phyloP scores from a whole-genome alignment of 192 early-diverging fungal genomes.

The Linnemannia hyalina region DNA sequence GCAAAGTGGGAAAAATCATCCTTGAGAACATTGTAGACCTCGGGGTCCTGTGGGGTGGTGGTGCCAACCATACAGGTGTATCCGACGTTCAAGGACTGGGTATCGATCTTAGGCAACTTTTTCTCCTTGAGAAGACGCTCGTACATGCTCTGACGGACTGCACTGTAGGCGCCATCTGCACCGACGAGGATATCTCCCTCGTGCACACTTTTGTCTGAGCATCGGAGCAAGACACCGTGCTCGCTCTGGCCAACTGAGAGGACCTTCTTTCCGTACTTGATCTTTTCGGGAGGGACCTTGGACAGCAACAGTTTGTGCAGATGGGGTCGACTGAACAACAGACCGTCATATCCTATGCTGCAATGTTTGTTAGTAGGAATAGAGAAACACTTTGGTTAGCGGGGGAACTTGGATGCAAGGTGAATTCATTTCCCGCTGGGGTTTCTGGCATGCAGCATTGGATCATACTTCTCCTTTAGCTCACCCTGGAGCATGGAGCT shows the following conservation, averaged over 20 bases:
- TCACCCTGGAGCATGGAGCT: not conserved
- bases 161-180: conserved; percentile 43
- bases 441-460: not conserved
- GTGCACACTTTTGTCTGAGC: conserved; percentile 10
- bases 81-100: conserved; percentile 3
- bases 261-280: conserved; percentile 21
- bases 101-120: conserved; percentile 24
- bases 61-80: conserved; percentile 32
- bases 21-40: conserved; percentile 33
- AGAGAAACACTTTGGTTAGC: not conserved
- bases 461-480: conserved; percentile 16
- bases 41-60: conserved; percentile 24
- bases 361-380: not conserved
- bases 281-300: conserved; percentile 21
- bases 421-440: not conserved
- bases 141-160: conserved; percentile 39
- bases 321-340: conserved; percentile 22
- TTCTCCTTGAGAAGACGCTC: conserved; percentile 22
- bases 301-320: conserved; percentile 26
- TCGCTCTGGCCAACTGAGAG: conserved; percentile 27
- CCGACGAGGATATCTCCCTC: conserved; percentile 46
- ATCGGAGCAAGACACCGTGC: conserved; percentile 24
- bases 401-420: not conserved
- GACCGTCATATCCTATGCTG: conserved; percentile 23
- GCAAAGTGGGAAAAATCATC: conserved; percentile 11